phyloP scores from a whole-genome alignment of 2,329 filamentous ascomycete species.

The Claviceps sp. region DNA sequence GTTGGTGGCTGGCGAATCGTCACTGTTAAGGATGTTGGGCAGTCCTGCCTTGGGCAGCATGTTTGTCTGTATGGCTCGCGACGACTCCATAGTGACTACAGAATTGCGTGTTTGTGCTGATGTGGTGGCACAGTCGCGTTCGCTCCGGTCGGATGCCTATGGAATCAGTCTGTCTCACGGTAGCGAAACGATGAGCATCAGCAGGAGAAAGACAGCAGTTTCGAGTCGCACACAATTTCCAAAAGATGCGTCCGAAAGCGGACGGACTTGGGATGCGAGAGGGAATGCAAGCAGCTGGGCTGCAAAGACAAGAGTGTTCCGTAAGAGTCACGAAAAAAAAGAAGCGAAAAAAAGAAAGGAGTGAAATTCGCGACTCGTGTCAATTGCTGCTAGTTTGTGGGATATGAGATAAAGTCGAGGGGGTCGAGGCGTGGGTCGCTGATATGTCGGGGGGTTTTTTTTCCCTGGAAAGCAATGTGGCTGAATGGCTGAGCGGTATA shows the following conservation, averaged over 20 bases:
- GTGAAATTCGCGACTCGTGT: too few relatives aligned
- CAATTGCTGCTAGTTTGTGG: too few relatives aligned
- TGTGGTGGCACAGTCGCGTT: not conserved
- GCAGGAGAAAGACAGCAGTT: not conserved
- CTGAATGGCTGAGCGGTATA: not conserved
- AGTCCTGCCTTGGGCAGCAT: conserved; percentile 22
- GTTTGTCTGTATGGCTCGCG: conserved; percentile 8
- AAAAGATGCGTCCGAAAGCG: not conserved
- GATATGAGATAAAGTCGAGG: too few relatives aligned
- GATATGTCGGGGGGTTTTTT: not conserved
- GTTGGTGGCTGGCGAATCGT: conserved; percentile 16
- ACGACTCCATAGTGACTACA: conserved; percentile 8
- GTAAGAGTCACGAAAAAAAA: not conserved
- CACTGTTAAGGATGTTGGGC: conserved; percentile 25
- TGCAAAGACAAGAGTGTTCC: too few relatives aligned
- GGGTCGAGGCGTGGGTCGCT: too few relatives aligned
- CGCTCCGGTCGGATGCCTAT: not conserved
- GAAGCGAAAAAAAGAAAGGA: not conserved
- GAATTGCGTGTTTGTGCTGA: not conserved
- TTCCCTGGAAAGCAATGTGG: not conserved
- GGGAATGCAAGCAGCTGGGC: too few relatives aligned
- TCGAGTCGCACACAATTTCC: not conserved
- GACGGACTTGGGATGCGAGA: not conserved
- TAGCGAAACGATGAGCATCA: not conserved
- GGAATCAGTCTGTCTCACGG: not conserved